These are phyloP conservation scores for Dichomitus squalens DNA, from an alignment of 1,284 basidiomycete genomes.

Conservation along the genomic window DNA sequence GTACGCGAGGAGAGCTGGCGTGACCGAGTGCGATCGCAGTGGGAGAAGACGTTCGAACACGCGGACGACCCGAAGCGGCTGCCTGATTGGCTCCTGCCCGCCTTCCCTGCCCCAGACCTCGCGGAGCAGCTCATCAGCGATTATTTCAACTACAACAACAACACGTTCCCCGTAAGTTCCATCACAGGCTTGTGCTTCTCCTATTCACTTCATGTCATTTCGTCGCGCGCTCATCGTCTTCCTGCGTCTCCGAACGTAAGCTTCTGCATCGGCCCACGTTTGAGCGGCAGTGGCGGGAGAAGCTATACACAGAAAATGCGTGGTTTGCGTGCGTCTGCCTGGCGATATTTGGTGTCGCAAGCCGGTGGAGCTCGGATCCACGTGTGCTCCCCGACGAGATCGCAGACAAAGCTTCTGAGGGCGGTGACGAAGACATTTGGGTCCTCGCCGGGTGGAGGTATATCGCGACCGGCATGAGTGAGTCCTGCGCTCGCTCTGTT, in stretches of 20 bases:
- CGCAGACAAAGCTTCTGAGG: constrained; percentile 34
- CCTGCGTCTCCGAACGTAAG: not conserved
- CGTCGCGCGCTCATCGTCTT: not conserved
- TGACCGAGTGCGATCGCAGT: constrained; percentile 39
- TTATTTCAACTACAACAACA: constrained; percentile 49
- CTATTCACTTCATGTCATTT: not conserved
- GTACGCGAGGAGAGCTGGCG: not conserved
- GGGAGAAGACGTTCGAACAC: constrained; percentile 62
- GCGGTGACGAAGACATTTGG: constrained; percentile 31
- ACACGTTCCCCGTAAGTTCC: constrained; percentile 37
- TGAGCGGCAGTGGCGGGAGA: constrained; percentile 43
- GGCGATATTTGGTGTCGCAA: constrained; percentile 51
- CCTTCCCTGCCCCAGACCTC: constrained; percentile 60
- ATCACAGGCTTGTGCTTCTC: not conserved
- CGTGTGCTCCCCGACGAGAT: constrained; percentile 44
- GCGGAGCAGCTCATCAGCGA: constrained; percentile 46
- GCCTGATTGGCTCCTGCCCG: constrained; percentile 42
- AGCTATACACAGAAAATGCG: constrained; percentile 42
- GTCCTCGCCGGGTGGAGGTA: constrained; percentile 29
- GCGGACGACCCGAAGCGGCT: constrained; percentile 38
- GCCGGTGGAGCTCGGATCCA: constrained; percentile 48
- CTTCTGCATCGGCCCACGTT: constrained; percentile 55
- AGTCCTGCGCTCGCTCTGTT: not conserved
- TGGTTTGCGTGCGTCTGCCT: constrained; percentile 53
- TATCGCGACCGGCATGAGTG: constrained; percentile 26